Conservation (phyloP, 768 basidiomycete species). For the Neoboletus magnificus region DNA sequence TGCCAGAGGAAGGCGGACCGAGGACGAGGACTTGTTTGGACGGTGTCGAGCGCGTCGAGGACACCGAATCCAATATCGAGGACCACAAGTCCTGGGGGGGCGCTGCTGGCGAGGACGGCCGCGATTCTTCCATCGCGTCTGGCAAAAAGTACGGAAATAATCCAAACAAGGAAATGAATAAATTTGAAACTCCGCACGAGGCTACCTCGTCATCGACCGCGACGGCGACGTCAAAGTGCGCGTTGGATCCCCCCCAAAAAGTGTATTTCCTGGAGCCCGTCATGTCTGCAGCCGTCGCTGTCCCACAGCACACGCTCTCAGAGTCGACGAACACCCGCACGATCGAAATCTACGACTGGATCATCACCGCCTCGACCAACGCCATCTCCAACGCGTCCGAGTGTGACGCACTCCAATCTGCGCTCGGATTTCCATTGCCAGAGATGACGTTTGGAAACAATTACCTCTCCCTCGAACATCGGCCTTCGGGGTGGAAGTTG, state of each 20-base stretch:
- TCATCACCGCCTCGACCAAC: slow-evolving; percentile 64
- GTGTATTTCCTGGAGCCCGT: slow-evolving; percentile 14
- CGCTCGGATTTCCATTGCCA: slow-evolving; percentile 76
- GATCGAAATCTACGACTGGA: slow-evolving; percentile 68
- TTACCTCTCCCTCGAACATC: slow-evolving; percentile 62
- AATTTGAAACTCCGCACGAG: slow-evolving; percentile 27
- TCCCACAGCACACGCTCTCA: slow-evolving; percentile 62
- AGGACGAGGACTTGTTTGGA: slow-evolving; percentile 86
- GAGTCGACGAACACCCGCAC: slow-evolving; percentile 68
- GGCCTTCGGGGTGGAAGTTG: slow-evolving; percentile 58
- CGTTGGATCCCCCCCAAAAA: background rate
- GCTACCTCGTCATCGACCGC: slow-evolving; percentile 6
- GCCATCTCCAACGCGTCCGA: slow-evolving; percentile 79
- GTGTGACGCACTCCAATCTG: slow-evolving; percentile 63
- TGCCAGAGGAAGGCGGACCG: slow-evolving; percentile 76
- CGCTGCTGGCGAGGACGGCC: slow-evolving; percentile 67
- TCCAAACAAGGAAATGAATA: background rate
- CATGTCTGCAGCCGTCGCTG: slow-evolving; percentile 42
- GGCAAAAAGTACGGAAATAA: background rate
- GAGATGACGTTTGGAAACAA: slow-evolving; percentile 98
- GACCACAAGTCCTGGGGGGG: slow-evolving; percentile 88
- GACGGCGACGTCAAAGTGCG: background rate
- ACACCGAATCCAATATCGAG: slow-evolving; percentile 86
- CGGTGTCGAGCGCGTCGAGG: slow-evolving; percentile 74
- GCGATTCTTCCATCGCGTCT: slow-evolving; percentile 40